These are phyloP conservation scores for Piloderma croceum DNA, from an alignment of 768 basidiomycete genomes.

Conservation along the genomic window DNA sequence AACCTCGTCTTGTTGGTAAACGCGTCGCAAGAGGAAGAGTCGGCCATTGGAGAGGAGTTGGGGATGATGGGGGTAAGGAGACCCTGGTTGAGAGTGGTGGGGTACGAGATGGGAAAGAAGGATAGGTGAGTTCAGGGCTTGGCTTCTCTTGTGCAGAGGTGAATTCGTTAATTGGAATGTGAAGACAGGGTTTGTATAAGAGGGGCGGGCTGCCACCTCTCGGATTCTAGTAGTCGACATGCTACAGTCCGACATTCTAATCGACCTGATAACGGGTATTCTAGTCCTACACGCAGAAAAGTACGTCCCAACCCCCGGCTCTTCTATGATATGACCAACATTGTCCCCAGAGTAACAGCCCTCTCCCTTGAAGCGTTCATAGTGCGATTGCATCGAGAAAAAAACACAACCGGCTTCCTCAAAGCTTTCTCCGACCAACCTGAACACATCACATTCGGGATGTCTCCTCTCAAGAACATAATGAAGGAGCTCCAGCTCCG, in stretches of 20 bases:
- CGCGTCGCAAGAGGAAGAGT: constrained; percentile 80
- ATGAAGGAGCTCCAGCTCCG: constrained; percentile 90
- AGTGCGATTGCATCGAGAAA: constrained; percentile 82
- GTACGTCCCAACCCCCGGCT: constrained; percentile 34
- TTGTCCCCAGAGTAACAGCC: constrained; percentile 61
- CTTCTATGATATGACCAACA: constrained; percentile 1
- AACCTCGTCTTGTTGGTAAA: constrained; percentile 83
- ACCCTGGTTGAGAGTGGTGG: constrained; percentile 78
- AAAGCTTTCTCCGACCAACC: constrained; percentile 98
- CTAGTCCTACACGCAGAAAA: constrained; percentile 87
- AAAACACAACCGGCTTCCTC: constrained; percentile 85
- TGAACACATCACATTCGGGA: constrained; percentile 86
- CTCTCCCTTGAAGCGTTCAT: constrained; percentile 89
- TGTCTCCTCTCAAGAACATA: constrained; percentile 87
- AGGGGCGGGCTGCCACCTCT: constrained; percentile 85
- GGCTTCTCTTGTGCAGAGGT: too few species aligned
- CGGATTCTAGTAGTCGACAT: constrained; percentile 94
- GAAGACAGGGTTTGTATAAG: constrained; percentile 84
- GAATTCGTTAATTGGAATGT: too few species aligned
- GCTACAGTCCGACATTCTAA: constrained; percentile 81
- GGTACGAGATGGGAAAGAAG: constrained; percentile 72
- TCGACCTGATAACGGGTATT: constrained; percentile 81
- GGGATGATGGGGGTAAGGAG: constrained; percentile 86
- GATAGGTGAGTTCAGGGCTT: constrained; percentile 80
- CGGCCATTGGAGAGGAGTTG: constrained; percentile 87